phyloP scores from a whole-genome alignment of 2,329 filamentous ascomycete species.

The Blumeriella jaapii region DNA sequence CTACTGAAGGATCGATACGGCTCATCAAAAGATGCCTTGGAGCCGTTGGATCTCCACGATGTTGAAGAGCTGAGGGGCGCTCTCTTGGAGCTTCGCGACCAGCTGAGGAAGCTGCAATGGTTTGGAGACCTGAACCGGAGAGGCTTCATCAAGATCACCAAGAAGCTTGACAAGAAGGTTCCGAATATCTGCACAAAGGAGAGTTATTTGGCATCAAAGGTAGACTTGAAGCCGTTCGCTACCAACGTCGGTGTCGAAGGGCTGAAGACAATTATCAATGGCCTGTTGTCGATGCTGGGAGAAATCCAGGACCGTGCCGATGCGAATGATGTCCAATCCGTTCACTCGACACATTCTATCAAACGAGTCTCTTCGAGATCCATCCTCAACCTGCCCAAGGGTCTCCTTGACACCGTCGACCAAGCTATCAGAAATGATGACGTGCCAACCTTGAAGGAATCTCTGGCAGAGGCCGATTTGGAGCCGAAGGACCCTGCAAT shows the following conservation, averaged over 20 bases:
- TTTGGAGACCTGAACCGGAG: conserved; percentile 94
- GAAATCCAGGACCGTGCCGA: conserved; percentile 72
- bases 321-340: conserved; percentile 62
- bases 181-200: conserved; percentile 65
- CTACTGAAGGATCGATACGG: conserved; percentile 84
- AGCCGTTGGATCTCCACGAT: conserved; percentile 76
- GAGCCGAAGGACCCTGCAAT: conserved; percentile 40
- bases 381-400: conserved; percentile 57
- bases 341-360: conserved; percentile 57
- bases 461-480: conserved; percentile 46
- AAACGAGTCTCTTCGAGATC: conserved; percentile 67
- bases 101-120: conserved; percentile 88
- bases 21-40: conserved; percentile 53
- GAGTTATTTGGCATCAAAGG: conserved; percentile 79
- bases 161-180: conserved; percentile 96
- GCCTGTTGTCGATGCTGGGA: conserved; percentile 75
- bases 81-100: conserved; percentile 74
- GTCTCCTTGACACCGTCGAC: conserved; percentile 60
- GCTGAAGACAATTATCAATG: conserved; percentile 64
- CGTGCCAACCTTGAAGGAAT: conserved; percentile 40
- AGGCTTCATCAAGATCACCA: conserved; percentile 96
- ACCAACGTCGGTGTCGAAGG: conserved; percentile 52
- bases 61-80: conserved; percentile 84
- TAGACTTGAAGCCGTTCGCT: conserved; percentile 79
- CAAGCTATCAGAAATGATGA: conserved; percentile 61